Conservation (phyloP, 768 basidiomycete genomes). For the Hypsizygus marmoreus region DNA sequence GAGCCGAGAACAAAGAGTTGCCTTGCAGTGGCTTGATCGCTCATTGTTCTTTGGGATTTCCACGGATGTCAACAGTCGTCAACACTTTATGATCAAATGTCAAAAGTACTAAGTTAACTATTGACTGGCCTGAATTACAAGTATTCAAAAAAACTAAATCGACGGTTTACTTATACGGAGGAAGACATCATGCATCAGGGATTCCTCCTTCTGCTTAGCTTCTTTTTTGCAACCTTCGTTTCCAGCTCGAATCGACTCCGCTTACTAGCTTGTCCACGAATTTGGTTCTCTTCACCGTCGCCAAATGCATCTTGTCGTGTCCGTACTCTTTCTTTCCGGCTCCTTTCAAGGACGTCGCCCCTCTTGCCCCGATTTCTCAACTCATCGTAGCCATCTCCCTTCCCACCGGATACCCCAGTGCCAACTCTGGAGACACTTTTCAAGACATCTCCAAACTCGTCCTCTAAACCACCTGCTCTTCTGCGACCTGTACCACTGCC, state of each 20-base stretch:
- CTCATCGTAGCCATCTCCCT: slow-evolving; percentile 80
- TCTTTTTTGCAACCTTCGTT: slow-evolving; percentile 43
- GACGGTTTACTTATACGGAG: too few relatives aligned
- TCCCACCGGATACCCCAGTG: slow-evolving; percentile 35
- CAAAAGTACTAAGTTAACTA: too few relatives aligned
- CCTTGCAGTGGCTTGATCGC: too few relatives aligned
- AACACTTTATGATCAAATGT: too few relatives aligned
- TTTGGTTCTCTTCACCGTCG: slow-evolving; percentile 26
- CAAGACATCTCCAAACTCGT: slow-evolving; percentile 84
- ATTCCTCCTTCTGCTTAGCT: slow-evolving; percentile 20
- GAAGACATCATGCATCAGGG: too few relatives aligned
- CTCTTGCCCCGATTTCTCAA: slow-evolving; percentile 71
- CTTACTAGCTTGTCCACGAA: slow-evolving; percentile 34
- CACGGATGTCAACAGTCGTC: too few relatives aligned
- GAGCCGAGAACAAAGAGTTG: too few relatives aligned
- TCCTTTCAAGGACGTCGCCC: slow-evolving; percentile 58
- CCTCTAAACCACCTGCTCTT: slow-evolving; percentile 71
- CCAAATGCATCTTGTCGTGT: slow-evolving; percentile 26
- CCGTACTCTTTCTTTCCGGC: slow-evolving; percentile 38
- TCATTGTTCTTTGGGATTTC: too few relatives aligned
- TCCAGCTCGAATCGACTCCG: slow-evolving; percentile 53
- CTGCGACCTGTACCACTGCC: slow-evolving; percentile 50
- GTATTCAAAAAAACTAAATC: too few relatives aligned
- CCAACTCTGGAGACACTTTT: slow-evolving; percentile 55
- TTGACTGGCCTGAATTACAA: too few relatives aligned